Evolutionary conservation across 495 filamentous ascomycete genomes (phyloP), one percentile per base, ranked within the genome.

Genomic region (Annulohypoxylon moriforme): DNA sequence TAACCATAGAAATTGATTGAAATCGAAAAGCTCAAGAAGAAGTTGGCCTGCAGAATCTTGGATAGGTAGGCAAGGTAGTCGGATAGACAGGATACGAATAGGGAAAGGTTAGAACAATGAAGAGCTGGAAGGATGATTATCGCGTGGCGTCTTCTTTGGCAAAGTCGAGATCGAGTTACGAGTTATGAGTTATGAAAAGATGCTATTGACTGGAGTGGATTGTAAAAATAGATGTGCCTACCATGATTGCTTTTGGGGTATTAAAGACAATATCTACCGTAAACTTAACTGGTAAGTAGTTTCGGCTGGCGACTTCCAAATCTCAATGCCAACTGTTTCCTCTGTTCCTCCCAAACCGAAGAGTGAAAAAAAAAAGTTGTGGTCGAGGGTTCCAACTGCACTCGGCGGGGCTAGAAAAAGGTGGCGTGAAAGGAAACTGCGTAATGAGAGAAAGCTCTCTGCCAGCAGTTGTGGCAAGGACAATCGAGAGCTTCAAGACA

Each of bases 71-170:
- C 9, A 40, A 40, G 27, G 40, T 49, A 50, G 36, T n/a, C 24
- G 22, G 53, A 49, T 64, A 27, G 25, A 42, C 10, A 44, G 67
- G 47, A 50, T 49, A 67, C 31, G 33, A 63, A 52, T 65, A 65
- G 65, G 66, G 22, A 67, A 60, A 24, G 46, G n/a, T 42, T 65
- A 22, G 22, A 40, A 67, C 27, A 47, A 69, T 63, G 62, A 73
- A 69, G 14, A 36, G 9, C 9, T 10, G 9, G 70, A 73, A 49
- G 13, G 66, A 60, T 24, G 66, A 60, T 25, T 49, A 63, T 69
- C 60, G 66, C 61, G 61, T 59, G 57, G 61, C 50, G 60, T 69
- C n/a, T 65, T 62, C 61, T 73, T 69, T 66, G 61, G 61, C 9
- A 38, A 24, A 27, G 44, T 6, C 16, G 44, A 29, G 13, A 3